phyloP scores from a whole-genome alignment of 1,284 basidiomycete genomes.

The Microbotryum silenes-acaulis region DNA sequence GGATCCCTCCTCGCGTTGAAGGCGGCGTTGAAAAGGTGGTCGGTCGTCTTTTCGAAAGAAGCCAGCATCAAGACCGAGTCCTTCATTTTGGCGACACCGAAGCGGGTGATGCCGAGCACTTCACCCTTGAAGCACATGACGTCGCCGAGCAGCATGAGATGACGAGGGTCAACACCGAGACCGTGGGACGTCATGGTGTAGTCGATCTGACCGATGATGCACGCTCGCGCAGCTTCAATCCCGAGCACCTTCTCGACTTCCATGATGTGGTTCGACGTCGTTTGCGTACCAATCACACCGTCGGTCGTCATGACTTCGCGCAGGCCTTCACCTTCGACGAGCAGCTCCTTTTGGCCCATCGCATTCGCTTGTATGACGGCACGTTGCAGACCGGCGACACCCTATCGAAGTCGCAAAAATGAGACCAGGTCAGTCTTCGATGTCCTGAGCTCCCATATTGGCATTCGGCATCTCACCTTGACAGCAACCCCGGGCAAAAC shows the following conservation, averaged over 20 bases:
- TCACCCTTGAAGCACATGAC: slow-evolving; percentile 99
- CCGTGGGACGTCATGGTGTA: slow-evolving; percentile 96
- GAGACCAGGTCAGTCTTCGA: too few species aligned
- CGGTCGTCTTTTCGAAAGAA: slow-evolving; percentile 98
- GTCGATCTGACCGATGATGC: slow-evolving; percentile 96
- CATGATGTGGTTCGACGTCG: slow-evolving; percentile 95
- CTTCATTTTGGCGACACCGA: slow-evolving; percentile 99
- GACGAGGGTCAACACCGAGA: slow-evolving; percentile 97
- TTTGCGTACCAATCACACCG: slow-evolving; percentile 84
- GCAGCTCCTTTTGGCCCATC: slow-evolving; percentile 65
- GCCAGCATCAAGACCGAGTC: slow-evolving; percentile 99
- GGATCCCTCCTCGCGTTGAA: slow-evolving; percentile 91
- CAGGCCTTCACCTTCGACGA: slow-evolving; percentile 96
- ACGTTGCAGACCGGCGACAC: slow-evolving; percentile 72
- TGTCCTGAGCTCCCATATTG: too few species aligned
- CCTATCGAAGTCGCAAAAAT: slow-evolving; percentile 45
- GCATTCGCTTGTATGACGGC: slow-evolving; percentile 86
- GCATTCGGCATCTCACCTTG: slow-evolving; percentile 52
- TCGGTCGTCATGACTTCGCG: slow-evolving; percentile 96
- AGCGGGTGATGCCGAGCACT: slow-evolving; percentile 95
- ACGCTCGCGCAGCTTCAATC: slow-evolving; percentile 90
- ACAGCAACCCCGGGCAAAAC: slow-evolving; percentile 75
- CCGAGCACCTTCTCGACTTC: slow-evolving; percentile 90
- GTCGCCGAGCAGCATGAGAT: slow-evolving; percentile 97
- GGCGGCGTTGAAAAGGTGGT: slow-evolving; percentile 96